Conservation (phyloP, 805 yeast genomes). For the Candida peoriensis region DNA sequence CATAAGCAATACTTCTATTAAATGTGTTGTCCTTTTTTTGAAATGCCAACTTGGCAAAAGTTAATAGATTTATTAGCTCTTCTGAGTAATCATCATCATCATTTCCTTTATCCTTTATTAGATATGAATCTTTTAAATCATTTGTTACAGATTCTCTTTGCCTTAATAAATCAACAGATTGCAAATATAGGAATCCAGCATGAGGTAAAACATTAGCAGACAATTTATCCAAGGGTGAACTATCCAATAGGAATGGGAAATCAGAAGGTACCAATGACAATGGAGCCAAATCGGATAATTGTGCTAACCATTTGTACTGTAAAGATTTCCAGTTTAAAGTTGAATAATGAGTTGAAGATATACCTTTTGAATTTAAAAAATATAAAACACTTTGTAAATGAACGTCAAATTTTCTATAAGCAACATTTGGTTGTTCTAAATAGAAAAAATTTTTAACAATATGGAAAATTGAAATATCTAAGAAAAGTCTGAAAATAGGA, state of each 20-base stretch:
- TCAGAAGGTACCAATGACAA: conserved; percentile 34
- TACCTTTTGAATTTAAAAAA: conserved; percentile 27
- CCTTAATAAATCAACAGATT: conserved; percentile 30
- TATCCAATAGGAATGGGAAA: conserved; percentile 28
- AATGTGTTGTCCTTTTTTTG: conserved; percentile 30
- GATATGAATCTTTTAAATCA: conserved; percentile 15
- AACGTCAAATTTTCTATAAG: conserved; percentile 57
- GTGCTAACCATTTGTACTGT: conserved; percentile 67
- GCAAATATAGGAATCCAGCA: conserved; percentile 37
- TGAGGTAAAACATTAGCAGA: conserved; percentile 35
- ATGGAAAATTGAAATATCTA: conserved; percentile 61
- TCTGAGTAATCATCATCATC: conserved; percentile 6
- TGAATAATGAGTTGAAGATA: conserved; percentile 24
- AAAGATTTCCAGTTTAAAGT: conserved; percentile 48
- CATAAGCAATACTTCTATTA: conserved; percentile 35
- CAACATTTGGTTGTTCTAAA: conserved; percentile 50
- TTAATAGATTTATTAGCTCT: conserved; percentile 26
- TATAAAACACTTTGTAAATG: conserved; percentile 53
- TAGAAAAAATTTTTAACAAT: conserved; percentile 58
- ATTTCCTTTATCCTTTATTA: background rate
- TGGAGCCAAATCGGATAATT: conserved; percentile 47
- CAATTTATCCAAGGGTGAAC: conserved; percentile 11
- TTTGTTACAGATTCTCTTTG: conserved; percentile 13
- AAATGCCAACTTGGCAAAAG: conserved; percentile 33
- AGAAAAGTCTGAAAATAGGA: conserved; percentile 41